These are phyloP conservation scores for Tricholomella constricta DNA, from an alignment of 768 basidiomycete genomes.

Conservation along the genomic window DNA sequence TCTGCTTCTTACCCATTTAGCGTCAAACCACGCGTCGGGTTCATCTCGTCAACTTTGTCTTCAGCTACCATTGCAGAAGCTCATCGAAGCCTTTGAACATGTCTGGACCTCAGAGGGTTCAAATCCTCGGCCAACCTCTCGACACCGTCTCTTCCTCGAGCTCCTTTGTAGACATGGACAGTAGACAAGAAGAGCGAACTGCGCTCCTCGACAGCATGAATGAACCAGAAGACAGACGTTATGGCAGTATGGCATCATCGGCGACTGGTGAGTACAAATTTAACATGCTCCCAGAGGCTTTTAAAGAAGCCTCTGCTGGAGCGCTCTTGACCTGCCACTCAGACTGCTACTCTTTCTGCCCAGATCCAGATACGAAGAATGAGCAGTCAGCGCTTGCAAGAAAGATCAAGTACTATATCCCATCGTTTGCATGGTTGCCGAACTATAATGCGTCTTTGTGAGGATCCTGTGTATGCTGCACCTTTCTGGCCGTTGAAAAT, in stretches of 20 bases:
- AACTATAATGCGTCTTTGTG: slow-evolving; percentile 70
- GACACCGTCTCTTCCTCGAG: slow-evolving; percentile 16
- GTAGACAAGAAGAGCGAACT: slow-evolving; percentile 30
- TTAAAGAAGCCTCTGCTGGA: not conserved
- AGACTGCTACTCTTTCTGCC: not conserved
- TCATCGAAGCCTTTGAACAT: not conserved
- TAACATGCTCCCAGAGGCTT: not conserved
- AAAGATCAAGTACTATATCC: slow-evolving; percentile 72
- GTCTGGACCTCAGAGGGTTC: slow-evolving; percentile 1
- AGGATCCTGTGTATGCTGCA: slow-evolving; percentile 22
- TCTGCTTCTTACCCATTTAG: too few relatives aligned
- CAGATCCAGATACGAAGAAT: slow-evolving; percentile 13
- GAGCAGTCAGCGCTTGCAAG: slow-evolving; percentile 40
- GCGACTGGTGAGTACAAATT: slow-evolving; percentile 21
- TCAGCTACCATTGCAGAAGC: not conserved
- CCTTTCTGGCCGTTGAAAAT: not conserved
- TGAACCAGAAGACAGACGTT: slow-evolving; percentile 23
- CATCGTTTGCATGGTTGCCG: slow-evolving; percentile 79
- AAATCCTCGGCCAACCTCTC: slow-evolving; percentile 4
- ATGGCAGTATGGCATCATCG: slow-evolving; percentile 27
- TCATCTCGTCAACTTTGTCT: too few relatives aligned
- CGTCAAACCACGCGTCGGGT: too few relatives aligned
- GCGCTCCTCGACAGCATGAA: slow-evolving; percentile 32
- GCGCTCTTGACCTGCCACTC: not conserved
- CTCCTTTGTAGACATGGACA: slow-evolving; percentile 21